Evolutionary conservation across 805 yeast species (phyloP).

Genomic region (Wickerhamomyces ciferrii): DNA sequence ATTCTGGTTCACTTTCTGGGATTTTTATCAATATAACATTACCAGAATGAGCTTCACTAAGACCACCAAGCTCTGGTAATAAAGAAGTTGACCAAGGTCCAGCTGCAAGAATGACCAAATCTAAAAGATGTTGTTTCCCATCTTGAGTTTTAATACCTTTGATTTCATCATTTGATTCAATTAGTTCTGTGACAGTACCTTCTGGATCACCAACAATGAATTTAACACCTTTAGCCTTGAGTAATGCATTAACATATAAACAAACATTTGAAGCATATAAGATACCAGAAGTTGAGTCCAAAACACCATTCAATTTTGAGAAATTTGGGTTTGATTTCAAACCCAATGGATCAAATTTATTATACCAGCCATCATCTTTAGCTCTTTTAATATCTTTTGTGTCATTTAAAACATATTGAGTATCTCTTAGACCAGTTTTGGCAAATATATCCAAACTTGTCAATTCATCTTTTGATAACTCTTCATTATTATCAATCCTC

Average conservation of each 20-base stretch:
- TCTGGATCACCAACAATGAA: constrained; percentile 25
- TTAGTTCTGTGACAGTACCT: constrained; percentile 22
- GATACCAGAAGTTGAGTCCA: constrained; percentile 25
- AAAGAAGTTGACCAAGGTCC: constrained; percentile 22
- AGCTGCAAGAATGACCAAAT: constrained; percentile 11
- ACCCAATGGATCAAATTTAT: constrained; percentile 6
- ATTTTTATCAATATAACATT: constrained; percentile 29
- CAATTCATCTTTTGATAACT: not conserved
- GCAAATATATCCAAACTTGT: constrained; percentile 21
- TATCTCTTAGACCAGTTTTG: constrained; percentile 22
- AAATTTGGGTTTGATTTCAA: not conserved
- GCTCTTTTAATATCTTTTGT: constrained; percentile 25
- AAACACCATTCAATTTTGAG: constrained; percentile 14
- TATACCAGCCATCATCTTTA: constrained; percentile 19
- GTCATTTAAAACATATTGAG: constrained; percentile 24
- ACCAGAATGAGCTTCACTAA: constrained; percentile 32
- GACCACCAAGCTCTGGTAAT: constrained; percentile 24
- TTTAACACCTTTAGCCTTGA: constrained; percentile 27
- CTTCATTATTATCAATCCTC: constrained; percentile 1
- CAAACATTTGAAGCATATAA: constrained; percentile 25
- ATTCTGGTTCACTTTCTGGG: constrained; percentile 29
- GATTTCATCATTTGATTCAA: constrained; percentile 8
- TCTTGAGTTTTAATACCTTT: constrained; percentile 21
- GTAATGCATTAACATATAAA: constrained; percentile 22
- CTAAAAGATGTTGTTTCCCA: constrained; percentile 18